Base-by-base conservation (phyloP, 192 early-diverging fungal genomes). In the Coemansia sp. region DNA sequence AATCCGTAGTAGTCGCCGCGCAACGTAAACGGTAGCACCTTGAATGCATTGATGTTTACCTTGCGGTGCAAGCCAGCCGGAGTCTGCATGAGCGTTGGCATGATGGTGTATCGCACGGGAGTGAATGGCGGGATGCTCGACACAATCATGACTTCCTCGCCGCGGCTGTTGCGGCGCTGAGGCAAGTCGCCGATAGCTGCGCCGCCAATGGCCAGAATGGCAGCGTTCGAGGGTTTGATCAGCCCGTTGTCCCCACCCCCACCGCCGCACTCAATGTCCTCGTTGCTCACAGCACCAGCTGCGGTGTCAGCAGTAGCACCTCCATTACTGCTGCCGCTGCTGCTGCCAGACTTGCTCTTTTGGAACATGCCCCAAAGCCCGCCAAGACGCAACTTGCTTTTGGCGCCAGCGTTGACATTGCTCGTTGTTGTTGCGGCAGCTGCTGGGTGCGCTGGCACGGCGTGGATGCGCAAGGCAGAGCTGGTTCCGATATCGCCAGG, bases 1-100 rank as follows among this genome's bases (percentile, higher is more conserved):
- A 85, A 85, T 20, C 79, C 84, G 22, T 85, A 82, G 68, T 77
- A 84, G 25, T 84, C 77, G 32, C 77, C 73, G 27, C 82, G 82
- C 64, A 83, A 42, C 2, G 81, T 77, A 69, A 83, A 83, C 32
- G 81, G 81, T 62, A 83, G 59, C 35, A 70, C 72, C 57, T 78
- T 74, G 56, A 83, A 83, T 3, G 81, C 74, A 35, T 64, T 75
- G n/a, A 78, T 74, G 59, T 83, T 83, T 5, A 70, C 69, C 37
- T 79, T 72, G 36, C 76, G 75, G 19, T 49, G 63, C 65, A 83
- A 46, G 2, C 81, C 76, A 1, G 81, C 81, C 0, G 81, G 81
- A 0, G 81, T 78, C 66, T 83, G 72, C 76, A 83, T 65, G 4
- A 83, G 60, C 20, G 81, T 79, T 12, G 75, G 59, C 36, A 83